A percentile compares a stretch with the other conserved stretches of the same genome.
These are phyloP conservation scores for Alternaria sp. DNA, from an alignment of 2,329 filamentous ascomycete genomes.

Conservation along the genomic window DNA sequence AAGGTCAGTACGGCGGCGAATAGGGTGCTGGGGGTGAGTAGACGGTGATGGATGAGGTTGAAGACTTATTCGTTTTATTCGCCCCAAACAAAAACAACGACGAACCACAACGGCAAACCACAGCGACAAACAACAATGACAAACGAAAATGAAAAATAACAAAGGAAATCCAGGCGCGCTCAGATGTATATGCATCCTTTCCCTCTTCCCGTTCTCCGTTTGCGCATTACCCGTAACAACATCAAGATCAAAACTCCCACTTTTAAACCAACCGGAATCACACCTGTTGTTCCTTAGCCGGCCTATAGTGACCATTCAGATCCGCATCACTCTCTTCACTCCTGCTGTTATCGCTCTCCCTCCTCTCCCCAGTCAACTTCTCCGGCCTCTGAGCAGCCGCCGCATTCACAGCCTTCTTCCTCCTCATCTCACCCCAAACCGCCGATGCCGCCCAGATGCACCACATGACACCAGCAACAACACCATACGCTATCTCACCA, in stretches of 20 bases:
- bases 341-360: neutral
- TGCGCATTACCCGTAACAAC: neutral
- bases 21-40: conserved; percentile 41
- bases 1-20: conserved; percentile 45
- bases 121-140: too few species aligned
- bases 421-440: conserved; percentile 42
- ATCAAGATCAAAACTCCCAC: neutral
- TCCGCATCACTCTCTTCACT: neutral
- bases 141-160: neutral
- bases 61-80: too few species aligned
- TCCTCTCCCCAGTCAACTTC: neutral
- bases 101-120: too few species aligned
- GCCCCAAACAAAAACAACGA: too few species aligned
- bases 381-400: neutral
- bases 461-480: conserved; percentile 60
- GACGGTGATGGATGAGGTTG: neutral
- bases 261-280: neutral
- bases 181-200: neutral
- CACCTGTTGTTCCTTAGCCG: neutral
- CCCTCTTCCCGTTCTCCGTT: accelerated
- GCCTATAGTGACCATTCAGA: neutral
- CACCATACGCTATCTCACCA: conserved; percentile 58
- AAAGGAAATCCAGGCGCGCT: neutral
- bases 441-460: conserved; percentile 42
- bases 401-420: conserved; percentile 16